Evolutionary conservation across 441 rosid genomes (phyloP).

Genomic region (Eugenia klotzschiana): DNA sequence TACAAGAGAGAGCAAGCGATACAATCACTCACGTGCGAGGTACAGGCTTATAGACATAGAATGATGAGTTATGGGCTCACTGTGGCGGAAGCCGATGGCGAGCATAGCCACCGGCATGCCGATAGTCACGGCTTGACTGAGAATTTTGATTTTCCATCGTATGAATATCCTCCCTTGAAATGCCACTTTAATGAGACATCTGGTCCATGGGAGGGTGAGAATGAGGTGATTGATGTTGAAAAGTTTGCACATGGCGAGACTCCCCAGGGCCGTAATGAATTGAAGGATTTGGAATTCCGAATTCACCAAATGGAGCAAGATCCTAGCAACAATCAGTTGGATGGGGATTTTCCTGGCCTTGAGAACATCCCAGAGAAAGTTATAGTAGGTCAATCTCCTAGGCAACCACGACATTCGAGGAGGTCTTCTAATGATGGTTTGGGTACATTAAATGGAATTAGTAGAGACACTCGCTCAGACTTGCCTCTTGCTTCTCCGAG

Average conservation of each 20-base stretch:
- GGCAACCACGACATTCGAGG: slow-evolving; percentile 36
- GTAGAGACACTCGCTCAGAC: slow-evolving; percentile 33
- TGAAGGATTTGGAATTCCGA: slow-evolving; percentile 63
- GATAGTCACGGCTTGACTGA: slow-evolving; percentile 24
- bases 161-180: slow-evolving; percentile 65
- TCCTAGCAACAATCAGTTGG: slow-evolving; percentile 33
- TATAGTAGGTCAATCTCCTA: slow-evolving; percentile 67
- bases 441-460: slow-evolving; percentile 22
- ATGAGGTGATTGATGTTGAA: slow-evolving; percentile 51
- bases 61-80: slow-evolving; percentile 55
- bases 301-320: slow-evolving; percentile 68
- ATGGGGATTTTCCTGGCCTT: slow-evolving; percentile 31
- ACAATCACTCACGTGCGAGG: slow-evolving; percentile 1
- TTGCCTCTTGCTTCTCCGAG: slow-evolving; percentile 37
- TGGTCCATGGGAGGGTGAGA: slow-evolving; percentile 32
- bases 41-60: slow-evolving; percentile 5
- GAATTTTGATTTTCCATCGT: slow-evolving; percentile 23
- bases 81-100: slow-evolving; percentile 53
- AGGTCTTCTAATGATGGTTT: slow-evolving; percentile 47
- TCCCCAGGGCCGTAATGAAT: slow-evolving; percentile 23
- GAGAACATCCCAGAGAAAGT: slow-evolving; percentile 57
- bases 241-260: slow-evolving; percentile 63
- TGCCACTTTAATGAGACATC: slow-evolving; percentile 54
- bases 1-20: slow-evolving; percentile 7
- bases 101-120: slow-evolving; percentile 15